A percentile compares a stretch with the other conserved stretches of the same genome.
Evolutionary conservation across 2,329 filamentous ascomycete species (phyloP).

Genomic region (Elsinoe arachidis): DNA sequence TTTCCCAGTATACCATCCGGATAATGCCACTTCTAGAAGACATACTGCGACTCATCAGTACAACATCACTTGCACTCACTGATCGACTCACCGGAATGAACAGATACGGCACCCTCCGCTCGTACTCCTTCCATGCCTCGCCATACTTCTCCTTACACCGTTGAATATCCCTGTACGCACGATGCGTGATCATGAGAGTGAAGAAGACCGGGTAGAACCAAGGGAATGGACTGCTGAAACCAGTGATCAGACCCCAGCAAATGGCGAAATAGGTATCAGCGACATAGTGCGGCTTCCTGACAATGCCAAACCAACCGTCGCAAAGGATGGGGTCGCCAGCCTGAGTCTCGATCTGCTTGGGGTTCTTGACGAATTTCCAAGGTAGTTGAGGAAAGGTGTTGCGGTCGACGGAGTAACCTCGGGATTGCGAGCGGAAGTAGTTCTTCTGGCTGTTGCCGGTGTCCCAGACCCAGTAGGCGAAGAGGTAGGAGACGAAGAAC

Average conservation of each 20-base stretch:
- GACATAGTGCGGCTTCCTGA: conserved; percentile 55
- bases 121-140: conserved; percentile 73
- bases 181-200: conserved; percentile 67
- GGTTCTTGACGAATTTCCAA: conserved; percentile 75
- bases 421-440: conserved; percentile 73
- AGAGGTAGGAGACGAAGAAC: conserved; percentile 48
- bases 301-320: conserved; percentile 69
- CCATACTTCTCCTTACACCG: conserved; percentile 72
- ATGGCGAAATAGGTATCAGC: conserved; percentile 72
- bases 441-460: conserved; percentile 92
- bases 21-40: not conserved
- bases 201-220: conserved; percentile 90
- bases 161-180: conserved; percentile 65
- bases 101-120: conserved; percentile 68
- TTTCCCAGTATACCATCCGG: not conserved
- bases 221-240: conserved; percentile 71
- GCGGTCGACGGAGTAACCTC: conserved; percentile 60
- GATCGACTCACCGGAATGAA: conserved; percentile 57
- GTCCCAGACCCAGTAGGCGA: conserved; percentile 18
- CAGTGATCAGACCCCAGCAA: conserved; percentile 72
- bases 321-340: conserved; percentile 69
- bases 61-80: not conserved
- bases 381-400: conserved; percentile 85
- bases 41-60: not conserved
- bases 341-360: conserved; percentile 64